Conservation (phyloP, 306 rosid species). For the Malus asiatica region DNA sequence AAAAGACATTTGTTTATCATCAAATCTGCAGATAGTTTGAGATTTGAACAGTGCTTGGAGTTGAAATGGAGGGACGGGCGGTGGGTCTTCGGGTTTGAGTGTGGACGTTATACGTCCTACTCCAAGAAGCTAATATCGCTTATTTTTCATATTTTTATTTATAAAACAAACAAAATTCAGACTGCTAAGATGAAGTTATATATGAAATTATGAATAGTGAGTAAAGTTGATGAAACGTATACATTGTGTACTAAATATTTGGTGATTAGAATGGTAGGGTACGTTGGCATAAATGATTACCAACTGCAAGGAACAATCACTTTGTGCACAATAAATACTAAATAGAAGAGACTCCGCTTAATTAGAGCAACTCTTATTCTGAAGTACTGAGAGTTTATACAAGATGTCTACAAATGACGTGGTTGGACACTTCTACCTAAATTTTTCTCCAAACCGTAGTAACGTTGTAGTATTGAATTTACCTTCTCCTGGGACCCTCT, state of each 20-base stretch:
- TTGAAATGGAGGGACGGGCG: background rate
- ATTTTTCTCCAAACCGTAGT: background rate
- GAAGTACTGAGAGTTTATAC: accelerated
- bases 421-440: no score
- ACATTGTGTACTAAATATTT: background rate
- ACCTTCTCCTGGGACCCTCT: background rate
- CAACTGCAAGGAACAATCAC: background rate
- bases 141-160: no score
- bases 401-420: no score
- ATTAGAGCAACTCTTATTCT: no score
- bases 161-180: background rate
- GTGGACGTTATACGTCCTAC: background rate
- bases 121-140: no score
- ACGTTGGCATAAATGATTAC: background rate
- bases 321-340: background rate
- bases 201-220: background rate
- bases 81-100: no score
- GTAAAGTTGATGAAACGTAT: background rate
- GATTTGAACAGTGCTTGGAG: background rate
- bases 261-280: background rate
- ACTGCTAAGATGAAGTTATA: no score
- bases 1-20: background rate
- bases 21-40: background rate
- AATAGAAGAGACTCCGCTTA: background rate
- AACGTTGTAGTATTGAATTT: no score